Percentiles rank a stretch among this genome's conserved stretches.
phyloP scores from a whole-genome alignment of 768 basidiomycete genomes.

The Pleurotus djamor region DNA sequence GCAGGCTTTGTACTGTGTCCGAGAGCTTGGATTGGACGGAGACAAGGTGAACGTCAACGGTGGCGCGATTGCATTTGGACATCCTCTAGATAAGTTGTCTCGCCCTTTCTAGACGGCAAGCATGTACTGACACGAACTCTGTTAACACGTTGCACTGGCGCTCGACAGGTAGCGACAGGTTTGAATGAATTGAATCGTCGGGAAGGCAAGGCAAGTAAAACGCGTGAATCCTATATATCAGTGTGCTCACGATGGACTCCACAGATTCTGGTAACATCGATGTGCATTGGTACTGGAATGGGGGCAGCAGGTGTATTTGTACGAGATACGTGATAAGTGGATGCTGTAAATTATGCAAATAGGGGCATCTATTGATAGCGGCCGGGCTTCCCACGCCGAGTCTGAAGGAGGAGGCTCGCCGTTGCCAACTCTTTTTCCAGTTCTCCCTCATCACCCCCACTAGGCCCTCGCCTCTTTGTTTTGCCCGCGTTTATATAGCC shows the following conservation, averaged over 20 bases:
- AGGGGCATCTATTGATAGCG: constrained; percentile 15
- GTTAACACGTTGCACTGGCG: constrained; percentile 73
- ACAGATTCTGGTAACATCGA: constrained; percentile 80
- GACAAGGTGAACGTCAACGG: constrained; percentile 69
- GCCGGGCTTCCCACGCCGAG: constrained; percentile 8
- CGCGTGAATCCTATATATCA: neutral
- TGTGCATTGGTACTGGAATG: constrained; percentile 93
- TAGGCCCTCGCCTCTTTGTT: neutral
- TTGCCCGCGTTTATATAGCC: neutral
- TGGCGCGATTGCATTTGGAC: constrained; percentile 86
- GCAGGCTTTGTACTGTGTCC: constrained; percentile 73
- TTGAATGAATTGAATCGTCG: constrained; percentile 70
- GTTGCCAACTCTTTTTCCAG: neutral
- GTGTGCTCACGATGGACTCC: constrained; percentile 3
- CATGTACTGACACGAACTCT: constrained; percentile 15
- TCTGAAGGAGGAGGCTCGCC: neutral
- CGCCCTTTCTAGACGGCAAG: neutral
- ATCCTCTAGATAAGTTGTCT: constrained; percentile 70
- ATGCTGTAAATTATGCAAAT: constrained; percentile 8
- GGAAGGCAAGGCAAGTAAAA: constrained; percentile 55
- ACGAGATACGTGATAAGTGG: constrained; percentile 33
- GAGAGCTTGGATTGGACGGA: constrained; percentile 49
- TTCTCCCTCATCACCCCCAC: constrained; percentile 1
- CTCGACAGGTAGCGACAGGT: constrained; percentile 82
- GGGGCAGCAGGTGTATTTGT: constrained; percentile 82